Base-by-base conservation (phyloP, 2,329 filamentous ascomycete genomes). In the Penicillium sp. region DNA sequence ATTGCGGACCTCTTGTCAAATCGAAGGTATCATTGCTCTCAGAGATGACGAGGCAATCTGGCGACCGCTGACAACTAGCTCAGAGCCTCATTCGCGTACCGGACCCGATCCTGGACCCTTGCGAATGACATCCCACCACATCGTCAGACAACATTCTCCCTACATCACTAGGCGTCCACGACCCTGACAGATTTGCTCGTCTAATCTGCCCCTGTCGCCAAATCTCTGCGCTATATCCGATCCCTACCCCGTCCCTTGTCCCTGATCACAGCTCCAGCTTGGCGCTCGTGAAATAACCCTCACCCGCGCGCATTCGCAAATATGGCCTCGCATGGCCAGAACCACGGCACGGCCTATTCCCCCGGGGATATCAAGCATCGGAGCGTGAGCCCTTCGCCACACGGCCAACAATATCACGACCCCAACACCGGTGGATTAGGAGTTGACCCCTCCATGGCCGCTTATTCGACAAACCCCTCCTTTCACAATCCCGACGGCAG, bases 321-420 rank as follows among this genome's bases (percentile, higher is more conserved):
- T 33, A 74, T 75, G 72, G 66, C 66, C 57, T 71, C 72, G 38
- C 70, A 72, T 58, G 69, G 72, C 42, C 65, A 64, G 54, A 66
- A 66, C 55, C 70, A 68, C 41, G 66, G 70, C 54, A 68, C 75
- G 61, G 75, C 72, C 55, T 70, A 75, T 52, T 65, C 72, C 49
- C 73, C 73, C 12, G 70, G 63, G 45, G 69, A 70, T 55, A 67
- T 72, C 66, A 71, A 74, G 59, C 72, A 67, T 68, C 75, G 73
- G 61, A 73, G 73, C 60, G 68, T 77, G 67, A 79, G 77, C 70
- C 75, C 73, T 54, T 77, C 76, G 49, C 67, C 72, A 44, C 77
- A 76, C 65, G 71, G 68, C 49, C 75, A 77, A n/a, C 69, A 68
- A 38, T 77, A 74, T 66, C 70, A 75, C 35, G 68, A 75, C 54